A percentile compares a stretch with the other conserved stretches of the same genome.
Evolutionary conservation across 805 yeast species (phyloP).

Genomic region (Nakazawaea holstii): DNA sequence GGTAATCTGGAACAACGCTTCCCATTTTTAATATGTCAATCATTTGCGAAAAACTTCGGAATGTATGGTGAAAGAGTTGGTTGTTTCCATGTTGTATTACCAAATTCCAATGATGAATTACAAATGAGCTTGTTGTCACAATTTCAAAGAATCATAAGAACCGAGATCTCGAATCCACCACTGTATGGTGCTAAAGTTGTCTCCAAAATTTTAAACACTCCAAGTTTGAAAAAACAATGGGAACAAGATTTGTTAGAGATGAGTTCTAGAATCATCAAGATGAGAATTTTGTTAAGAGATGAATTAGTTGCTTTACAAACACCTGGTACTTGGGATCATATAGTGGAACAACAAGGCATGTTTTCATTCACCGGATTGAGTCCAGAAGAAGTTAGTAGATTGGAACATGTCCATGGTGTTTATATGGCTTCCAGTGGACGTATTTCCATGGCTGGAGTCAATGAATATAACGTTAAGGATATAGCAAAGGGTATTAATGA

Average conservation of each 20-base stretch:
- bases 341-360: constrained; percentile 92
- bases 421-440: constrained; percentile 91
- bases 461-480: constrained; percentile 71
- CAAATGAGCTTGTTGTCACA: constrained; percentile 58
- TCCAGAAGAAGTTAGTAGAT: constrained; percentile 26
- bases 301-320: constrained; percentile 48
- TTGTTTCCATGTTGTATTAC: constrained; percentile 53
- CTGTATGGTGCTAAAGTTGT: constrained; percentile 91
- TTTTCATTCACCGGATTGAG: constrained; percentile 84
- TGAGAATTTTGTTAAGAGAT: constrained; percentile 61
- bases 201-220: constrained; percentile 61
- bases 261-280: constrained; percentile 71
- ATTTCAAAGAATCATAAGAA: constrained; percentile 76
- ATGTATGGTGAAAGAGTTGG: constrained; percentile 95
- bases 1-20: constrained; percentile 34
- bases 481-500: constrained; percentile 57
- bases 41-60: constrained; percentile 94
- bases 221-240: constrained; percentile 68
- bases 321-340: constrained; percentile 77
- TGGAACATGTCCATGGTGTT: constrained; percentile 63
- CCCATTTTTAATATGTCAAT: constrained; percentile 69
- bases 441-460: constrained; percentile 85
- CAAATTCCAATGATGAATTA: constrained; percentile 39
- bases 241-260: constrained; percentile 70
- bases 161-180: constrained; percentile 91